Evolutionary conservation across 148 eudicot species (phyloP).

Genomic region (Nyssa sinensis): DNA sequence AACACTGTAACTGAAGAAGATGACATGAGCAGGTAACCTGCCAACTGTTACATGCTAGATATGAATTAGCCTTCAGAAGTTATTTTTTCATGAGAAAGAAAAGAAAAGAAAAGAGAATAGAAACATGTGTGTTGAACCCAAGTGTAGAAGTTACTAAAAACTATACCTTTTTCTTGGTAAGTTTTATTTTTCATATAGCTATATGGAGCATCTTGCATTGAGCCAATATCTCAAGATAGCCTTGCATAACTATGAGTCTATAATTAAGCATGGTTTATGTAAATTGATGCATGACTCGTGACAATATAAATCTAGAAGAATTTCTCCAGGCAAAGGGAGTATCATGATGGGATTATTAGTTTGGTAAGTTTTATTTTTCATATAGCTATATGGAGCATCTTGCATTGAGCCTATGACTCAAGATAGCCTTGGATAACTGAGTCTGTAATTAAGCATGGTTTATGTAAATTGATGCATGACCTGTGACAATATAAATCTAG

Average conservation of each 20-base stretch:
- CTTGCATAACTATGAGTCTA: too few species aligned
- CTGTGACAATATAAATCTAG: too few species aligned
- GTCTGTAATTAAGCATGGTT: too few species aligned
- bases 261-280: too few species aligned
- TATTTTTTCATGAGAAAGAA: background rate
- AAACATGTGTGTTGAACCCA: background rate
- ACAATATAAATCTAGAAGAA: too few species aligned
- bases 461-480: too few species aligned
- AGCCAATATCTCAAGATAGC: background rate
- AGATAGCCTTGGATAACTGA: too few species aligned
- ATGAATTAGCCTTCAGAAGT: background rate
- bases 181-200: background rate
- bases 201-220: background rate
- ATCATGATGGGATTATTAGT: too few species aligned
- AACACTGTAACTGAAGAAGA: slow-evolving; percentile 27
- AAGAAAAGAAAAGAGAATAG: background rate
- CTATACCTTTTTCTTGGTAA: too few species aligned
- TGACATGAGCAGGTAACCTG: slow-evolving; percentile 38
- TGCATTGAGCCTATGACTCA: background rate
- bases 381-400: background rate
- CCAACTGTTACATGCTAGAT: slow-evolving; percentile 22
- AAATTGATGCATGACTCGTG: too few species aligned
- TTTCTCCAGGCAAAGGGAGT: too few species aligned
- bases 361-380: background rate
- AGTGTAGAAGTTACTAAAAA: background rate